Conservation (phyloP, 345 rosid species). For the Crucihimalaya himalaica region DNA sequence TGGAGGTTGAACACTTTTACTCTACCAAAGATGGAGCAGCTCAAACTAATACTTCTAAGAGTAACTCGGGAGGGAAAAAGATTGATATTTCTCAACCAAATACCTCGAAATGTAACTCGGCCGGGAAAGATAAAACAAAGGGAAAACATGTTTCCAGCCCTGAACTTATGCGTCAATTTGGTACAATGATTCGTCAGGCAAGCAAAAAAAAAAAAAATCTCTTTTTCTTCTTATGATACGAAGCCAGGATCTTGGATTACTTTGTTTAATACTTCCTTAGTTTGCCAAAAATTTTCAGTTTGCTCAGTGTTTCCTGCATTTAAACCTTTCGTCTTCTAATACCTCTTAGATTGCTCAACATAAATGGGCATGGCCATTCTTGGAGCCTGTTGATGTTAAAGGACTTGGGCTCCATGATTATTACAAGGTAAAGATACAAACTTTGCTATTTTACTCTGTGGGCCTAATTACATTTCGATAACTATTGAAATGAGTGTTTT, state of each 20-base stretch:
- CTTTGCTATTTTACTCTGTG: not conserved
- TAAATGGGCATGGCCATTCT: constrained; percentile 77
- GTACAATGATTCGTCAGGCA: constrained; percentile 56
- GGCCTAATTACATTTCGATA: not conserved
- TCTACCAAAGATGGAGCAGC: constrained; percentile 40
- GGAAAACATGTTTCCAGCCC: constrained; percentile 50
- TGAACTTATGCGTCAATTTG: constrained; percentile 68
- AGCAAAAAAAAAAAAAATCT: constrained; percentile 14
- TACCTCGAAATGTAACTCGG: constrained; percentile 43
- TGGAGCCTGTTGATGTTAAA: constrained; percentile 76
- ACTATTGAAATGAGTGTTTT: not conserved
- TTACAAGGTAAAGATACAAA: constrained; percentile 49
- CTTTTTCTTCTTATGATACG: not conserved
- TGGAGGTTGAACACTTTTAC: constrained; percentile 62
- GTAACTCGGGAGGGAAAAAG: constrained; percentile 51
- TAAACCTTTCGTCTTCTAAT: constrained; percentile 4
- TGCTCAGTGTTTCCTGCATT: constrained; percentile 11
- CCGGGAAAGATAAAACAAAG: constrained; percentile 55
- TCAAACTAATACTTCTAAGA: constrained; percentile 48
- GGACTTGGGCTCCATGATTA: constrained; percentile 79
- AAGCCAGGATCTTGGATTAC: constrained; percentile 4
- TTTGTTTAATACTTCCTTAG: not conserved
- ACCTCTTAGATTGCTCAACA: constrained; percentile 61
- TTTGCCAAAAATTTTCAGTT: not conserved
- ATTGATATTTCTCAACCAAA: constrained; percentile 47